Evolutionary conservation across 441 rosid genomes (phyloP), one percentile per base, ranked within the genome.

Genomic region (Eruca vesicaria): DNA sequence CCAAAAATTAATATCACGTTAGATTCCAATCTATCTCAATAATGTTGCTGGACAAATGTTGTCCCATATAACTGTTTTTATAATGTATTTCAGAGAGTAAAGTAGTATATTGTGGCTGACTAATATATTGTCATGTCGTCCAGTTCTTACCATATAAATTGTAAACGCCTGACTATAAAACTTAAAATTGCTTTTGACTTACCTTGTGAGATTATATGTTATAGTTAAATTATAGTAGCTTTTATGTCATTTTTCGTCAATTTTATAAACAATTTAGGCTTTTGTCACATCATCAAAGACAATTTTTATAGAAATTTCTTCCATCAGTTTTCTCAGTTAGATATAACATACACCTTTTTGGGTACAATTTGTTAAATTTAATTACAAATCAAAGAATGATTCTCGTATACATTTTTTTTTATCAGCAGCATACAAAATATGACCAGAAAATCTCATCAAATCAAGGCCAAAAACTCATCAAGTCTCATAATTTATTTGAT

Each of bases 1-100:
- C 76, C 78, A 50, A 67, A 82, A 73, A 71, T 68, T 29, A 77
- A 35, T 71, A 65, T 50, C 63, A 76, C 72, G 28, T 71, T 57
- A 33, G 60, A 65, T 64, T 57, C 55, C 19, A 41, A 70, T 64
- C 18, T 12, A 1, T 56, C 58, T 76, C 58, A 62, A 35, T 53
- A 29, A 29, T 75, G 29, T 68, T 68, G n/a, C 29, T 38, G 11
- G 52, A 10, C 50, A 55, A 5, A 20, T 20, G 18, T 43, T 55
- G 71, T 63, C 79, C 21, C 60, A 76, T 76, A 29, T 41, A 33
- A 48, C 18, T 48, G 29, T 65, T 67, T n/a, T 1, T 36, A 5
- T 56, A 19, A 75, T 61, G n/a, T 20, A 69, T 63, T 57, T 75
- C 20, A 26, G 4, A 18, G 70, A 62, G n/a, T 55, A 55, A 53